Evolutionary conservation across 306 rosid species (phyloP).

Genomic region (Cercis canadensis): DNA sequence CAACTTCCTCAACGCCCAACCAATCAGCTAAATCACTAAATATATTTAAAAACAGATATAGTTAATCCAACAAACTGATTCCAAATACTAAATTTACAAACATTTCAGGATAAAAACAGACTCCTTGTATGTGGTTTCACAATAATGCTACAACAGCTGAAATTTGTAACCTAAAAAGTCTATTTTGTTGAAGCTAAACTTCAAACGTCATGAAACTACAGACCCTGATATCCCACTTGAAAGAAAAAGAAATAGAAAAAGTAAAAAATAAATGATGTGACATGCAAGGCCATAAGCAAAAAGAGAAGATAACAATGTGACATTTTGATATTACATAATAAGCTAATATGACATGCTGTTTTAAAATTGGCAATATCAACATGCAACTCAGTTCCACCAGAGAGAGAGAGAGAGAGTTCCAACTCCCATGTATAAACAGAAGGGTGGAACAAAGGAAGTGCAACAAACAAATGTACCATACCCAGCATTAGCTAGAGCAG

Average conservation of each 20-base stretch:
- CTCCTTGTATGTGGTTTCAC: background rate
- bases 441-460: background rate
- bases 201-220: background rate
- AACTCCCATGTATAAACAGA: background rate
- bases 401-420: background rate
- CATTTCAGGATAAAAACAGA: background rate
- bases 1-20: slow-evolving; percentile 95
- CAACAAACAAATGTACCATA: slow-evolving; percentile 28
- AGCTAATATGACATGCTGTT: background rate
- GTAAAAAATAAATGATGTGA: background rate
- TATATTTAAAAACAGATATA: slow-evolving; percentile 30
- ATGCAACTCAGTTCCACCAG: background rate
- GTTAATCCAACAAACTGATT: slow-evolving; percentile 24
- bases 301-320: background rate
- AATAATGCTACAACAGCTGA: background rate
- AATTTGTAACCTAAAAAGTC: background rate
- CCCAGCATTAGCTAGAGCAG: slow-evolving; percentile 99
- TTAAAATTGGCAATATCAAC: background rate
- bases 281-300: background rate
- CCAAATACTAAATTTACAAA: too few relatives aligned
- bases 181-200: background rate
- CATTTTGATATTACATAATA: background rate
- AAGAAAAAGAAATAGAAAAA: background rate
- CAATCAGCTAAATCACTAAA: slow-evolving; percentile 93
- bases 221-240: background rate